Evolutionary conservation across 2,329 filamentous ascomycete genomes (phyloP).

Genomic region (Geosmithia morbida): DNA sequence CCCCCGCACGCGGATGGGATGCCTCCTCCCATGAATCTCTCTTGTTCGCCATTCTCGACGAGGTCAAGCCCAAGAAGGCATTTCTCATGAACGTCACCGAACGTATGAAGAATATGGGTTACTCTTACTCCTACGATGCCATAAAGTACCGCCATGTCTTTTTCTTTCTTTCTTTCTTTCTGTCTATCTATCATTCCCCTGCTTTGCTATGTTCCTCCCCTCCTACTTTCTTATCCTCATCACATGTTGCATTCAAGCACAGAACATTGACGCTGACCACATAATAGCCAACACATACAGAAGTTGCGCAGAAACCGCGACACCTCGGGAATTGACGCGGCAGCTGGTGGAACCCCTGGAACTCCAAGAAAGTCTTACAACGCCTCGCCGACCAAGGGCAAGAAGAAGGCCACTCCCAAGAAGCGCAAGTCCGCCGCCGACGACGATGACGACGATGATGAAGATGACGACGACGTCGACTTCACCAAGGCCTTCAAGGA

Average conservation of each 20-base stretch:
- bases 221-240: no score
- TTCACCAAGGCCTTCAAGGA: conserved; percentile 7
- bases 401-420: conserved; percentile 11
- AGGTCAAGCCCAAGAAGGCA: conserved; percentile 17
- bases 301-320: conserved; percentile 24
- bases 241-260: no score
- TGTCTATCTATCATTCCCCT: no score
- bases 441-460: conserved; percentile 5
- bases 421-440: conserved; percentile 6
- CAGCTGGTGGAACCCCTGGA: conserved; percentile 3
- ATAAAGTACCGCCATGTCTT: conserved; percentile 18
- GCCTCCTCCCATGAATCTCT: conserved; percentile 22
- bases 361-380: conserved; percentile 7
- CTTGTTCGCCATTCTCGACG: conserved; percentile 19
- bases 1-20: conserved; percentile 12
- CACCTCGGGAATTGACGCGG: conserved; percentile 9
- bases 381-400: conserved; percentile 5
- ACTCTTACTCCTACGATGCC: conserved; percentile 21
- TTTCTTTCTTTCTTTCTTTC: neutral
- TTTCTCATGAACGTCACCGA: conserved; percentile 16
- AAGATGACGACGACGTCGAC: conserved; percentile 11
- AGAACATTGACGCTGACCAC: no score
- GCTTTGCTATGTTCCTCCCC: neutral
- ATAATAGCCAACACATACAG: conserved; percentile 27
- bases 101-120: conserved; percentile 18